Conservation (phyloP, 2,329 filamentous ascomycete genomes). For the Elsinoe ampelina region DNA sequence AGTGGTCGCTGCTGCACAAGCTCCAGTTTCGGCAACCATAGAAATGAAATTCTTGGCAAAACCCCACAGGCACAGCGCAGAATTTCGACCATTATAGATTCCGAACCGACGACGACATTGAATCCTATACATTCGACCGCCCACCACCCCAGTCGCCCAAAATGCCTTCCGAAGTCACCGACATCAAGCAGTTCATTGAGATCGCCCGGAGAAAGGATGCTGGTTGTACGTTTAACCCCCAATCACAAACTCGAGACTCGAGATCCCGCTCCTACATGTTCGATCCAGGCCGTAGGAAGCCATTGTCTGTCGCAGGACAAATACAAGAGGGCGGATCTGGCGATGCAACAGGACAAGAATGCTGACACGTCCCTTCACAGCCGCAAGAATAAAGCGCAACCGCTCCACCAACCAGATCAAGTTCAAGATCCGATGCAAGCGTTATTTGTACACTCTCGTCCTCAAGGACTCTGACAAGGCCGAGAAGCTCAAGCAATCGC, state of each 20-base stretch:
- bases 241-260: not conserved
- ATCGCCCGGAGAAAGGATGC: slow-evolving; percentile 99
- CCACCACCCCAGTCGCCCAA: slow-evolving; percentile 45
- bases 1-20: not conserved
- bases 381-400: slow-evolving; percentile 68
- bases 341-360: not conserved
- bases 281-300: not conserved
- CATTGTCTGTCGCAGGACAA: not conserved
- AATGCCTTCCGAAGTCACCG: slow-evolving; percentile 96
- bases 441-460: slow-evolving; percentile 90
- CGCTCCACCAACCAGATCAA: slow-evolving; percentile 86
- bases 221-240: slow-evolving; percentile 65
- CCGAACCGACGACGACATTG: not conserved
- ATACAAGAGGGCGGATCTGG: not conserved
- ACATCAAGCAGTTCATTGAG: slow-evolving; percentile 99
- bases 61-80: slow-evolving; percentile 9
- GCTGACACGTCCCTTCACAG: slow-evolving; percentile 24
- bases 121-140: not conserved
- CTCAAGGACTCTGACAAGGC: slow-evolving; percentile 99
- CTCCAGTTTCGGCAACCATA: not conserved
- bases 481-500: slow-evolving; percentile 99
- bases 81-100: slow-evolving; percentile 11
- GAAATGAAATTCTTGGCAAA: slow-evolving; percentile 7
- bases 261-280: not conserved
- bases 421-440: slow-evolving; percentile 97